A percentile compares a stretch with the other conserved stretches of the same genome.
These are phyloP conservation scores for Crassisporium funariophilum DNA, from an alignment of 768 basidiomycete species.

Conservation along the genomic window DNA sequence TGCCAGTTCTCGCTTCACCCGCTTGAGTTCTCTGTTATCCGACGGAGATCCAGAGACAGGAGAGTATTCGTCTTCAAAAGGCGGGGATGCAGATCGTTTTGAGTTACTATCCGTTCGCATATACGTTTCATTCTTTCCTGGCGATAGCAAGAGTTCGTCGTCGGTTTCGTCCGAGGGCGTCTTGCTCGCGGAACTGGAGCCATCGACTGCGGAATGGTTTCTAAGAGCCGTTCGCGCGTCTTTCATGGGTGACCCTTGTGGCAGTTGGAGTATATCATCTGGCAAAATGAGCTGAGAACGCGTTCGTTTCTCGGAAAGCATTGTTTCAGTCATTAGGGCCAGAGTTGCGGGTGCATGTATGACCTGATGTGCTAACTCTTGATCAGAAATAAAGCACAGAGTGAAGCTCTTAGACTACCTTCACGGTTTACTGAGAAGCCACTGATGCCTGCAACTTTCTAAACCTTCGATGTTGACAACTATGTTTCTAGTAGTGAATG, in stretches of 20 bases:
- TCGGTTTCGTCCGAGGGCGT: slow-evolving; percentile 36
- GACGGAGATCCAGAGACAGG: slow-evolving; percentile 24
- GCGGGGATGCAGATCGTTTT: slow-evolving; percentile 46
- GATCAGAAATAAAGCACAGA: slow-evolving; percentile 6
- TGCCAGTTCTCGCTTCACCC: slow-evolving; percentile 33
- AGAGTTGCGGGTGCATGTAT: slow-evolving; percentile 5
- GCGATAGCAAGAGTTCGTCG: slow-evolving; percentile 51
- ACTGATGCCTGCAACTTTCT: background rate
- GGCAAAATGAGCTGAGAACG: slow-evolving; percentile 55
- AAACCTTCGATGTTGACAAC: too few species aligned
- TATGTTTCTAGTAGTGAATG: too few species aligned
- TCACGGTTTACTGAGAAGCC: background rate
- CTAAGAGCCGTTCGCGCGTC: slow-evolving; percentile 44
- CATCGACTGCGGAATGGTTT: slow-evolving; percentile 21
- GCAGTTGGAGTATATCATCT: slow-evolving; percentile 46
- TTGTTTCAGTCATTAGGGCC: slow-evolving; percentile 30
- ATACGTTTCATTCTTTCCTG: slow-evolving; percentile 30
- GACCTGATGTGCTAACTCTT: slow-evolving; percentile 1
- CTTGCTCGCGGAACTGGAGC: slow-evolving; percentile 6
- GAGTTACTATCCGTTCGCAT: slow-evolving; percentile 21
- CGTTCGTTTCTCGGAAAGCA: slow-evolving; percentile 41
- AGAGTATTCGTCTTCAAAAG: slow-evolving; percentile 31
- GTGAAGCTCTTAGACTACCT: too few species aligned
- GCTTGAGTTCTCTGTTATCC: slow-evolving; percentile 36
- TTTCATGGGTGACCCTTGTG: slow-evolving; percentile 55